phyloP scores from a whole-genome alignment of 2,329 filamentous ascomycete species.

The Bipolaris cookei region DNA sequence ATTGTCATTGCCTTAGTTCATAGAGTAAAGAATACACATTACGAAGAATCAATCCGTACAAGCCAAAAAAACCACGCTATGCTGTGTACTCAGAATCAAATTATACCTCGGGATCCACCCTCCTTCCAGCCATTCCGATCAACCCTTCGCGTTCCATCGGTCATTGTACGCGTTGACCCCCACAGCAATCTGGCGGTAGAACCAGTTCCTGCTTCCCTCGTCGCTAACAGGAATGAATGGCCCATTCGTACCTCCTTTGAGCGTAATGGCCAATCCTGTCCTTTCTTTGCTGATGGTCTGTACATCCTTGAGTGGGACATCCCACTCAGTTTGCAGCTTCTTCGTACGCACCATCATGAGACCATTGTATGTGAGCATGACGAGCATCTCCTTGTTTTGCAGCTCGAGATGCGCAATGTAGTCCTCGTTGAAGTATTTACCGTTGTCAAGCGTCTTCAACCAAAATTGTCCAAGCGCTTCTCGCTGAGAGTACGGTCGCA shows the following conservation, averaged over 20 bases:
- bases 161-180: conserved; percentile 73
- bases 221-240: conserved; percentile 95
- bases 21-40: conserved; percentile 7
- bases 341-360: conserved; percentile 91
- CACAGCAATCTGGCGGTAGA: conserved; percentile 70
- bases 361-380: conserved; percentile 63
- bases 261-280: conserved; percentile 85
- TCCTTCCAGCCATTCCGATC: conserved; percentile 4
- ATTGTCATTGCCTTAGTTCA: background rate
- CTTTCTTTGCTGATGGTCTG: conserved; percentile 97
- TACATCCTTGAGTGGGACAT: conserved; percentile 92
- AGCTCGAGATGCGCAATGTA: conserved; percentile 97
- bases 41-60: background rate
- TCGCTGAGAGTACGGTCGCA: conserved; percentile 90
- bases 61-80: conserved; percentile 9
- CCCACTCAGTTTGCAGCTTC: conserved; percentile 89
- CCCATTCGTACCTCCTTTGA: conserved; percentile 90
- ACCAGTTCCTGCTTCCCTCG: conserved; percentile 73
- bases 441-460: conserved; percentile 98
- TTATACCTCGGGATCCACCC: background rate
- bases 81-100: conserved; percentile 8
- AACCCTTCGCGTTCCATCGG: conserved; percentile 68
- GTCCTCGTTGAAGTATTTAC: conserved; percentile 95
- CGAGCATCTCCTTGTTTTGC: conserved; percentile 88
- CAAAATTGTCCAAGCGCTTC: conserved; percentile 97